Base-by-base conservation (phyloP, 495 filamentous ascomycete genomes). In the Xylaria bambusicola region DNA sequence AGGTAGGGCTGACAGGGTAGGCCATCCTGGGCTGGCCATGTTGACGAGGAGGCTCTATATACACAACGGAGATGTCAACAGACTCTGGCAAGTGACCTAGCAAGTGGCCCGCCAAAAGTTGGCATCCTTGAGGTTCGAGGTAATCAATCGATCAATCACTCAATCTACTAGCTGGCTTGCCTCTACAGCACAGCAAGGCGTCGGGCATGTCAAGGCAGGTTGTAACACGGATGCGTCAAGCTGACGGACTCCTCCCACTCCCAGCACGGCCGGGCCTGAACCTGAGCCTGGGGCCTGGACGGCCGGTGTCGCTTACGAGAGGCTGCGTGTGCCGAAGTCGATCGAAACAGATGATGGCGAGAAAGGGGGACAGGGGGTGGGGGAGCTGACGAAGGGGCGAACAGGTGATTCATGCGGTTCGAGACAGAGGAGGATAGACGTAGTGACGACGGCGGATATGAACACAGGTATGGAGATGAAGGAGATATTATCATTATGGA, bases 11-110 rank as follows among this genome's bases (percentile, higher is more conserved):
- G 49, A 60, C 21, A 60, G 49, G 29, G 48, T 40, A 60, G 57
- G 35, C 49, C 48, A 60, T 51, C 36, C 41, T 29, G 57, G 29
- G 29, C 41, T 60, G 57, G 57, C 57, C 57, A 60, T 60, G 10
- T 33, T 60, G 57, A 42, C n/a, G 38, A 53, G 40, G 41, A 24
- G 51, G 42, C n/a, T n/a, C n/a, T n/a, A n/a, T n/a, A n/a, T 46
- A 42, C 36, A 35, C 29, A 31, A 21, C 17, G 41, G 33, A 44
- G 47, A 50, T 17, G 45, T 58, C 57, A 40, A 60, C 17, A 52
- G 57, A 53, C 57, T 52, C 49, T 41, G 26, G 57, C 49, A 20
- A 47, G 35, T 27, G 23, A n/a, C 47, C 18, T 18, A 33, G 57
- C 49, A 20, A 47, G 35, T 27, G 23, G 13, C 47, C 18, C 15